Conservation (phyloP, 1,284 basidiomycete species). For the Cutaneotrichosporon sp. region DNA sequence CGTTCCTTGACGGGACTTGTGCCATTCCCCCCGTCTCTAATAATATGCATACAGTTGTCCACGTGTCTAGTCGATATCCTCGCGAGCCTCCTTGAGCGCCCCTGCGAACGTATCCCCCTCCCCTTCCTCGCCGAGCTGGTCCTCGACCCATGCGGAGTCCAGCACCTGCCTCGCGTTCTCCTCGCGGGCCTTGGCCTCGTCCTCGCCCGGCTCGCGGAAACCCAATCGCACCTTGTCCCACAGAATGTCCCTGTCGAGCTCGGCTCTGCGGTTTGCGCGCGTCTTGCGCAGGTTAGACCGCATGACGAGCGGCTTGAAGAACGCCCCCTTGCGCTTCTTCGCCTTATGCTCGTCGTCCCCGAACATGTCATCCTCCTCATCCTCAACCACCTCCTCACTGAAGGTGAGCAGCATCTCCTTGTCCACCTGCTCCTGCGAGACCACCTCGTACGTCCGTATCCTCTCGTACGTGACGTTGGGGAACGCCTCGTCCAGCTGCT, state of each 20-base stretch:
- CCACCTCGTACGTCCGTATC: conserved; percentile 44
- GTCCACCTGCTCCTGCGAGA: conserved; percentile 18
- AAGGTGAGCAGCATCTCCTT: conserved; percentile 78
- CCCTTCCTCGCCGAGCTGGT: conserved; percentile 10
- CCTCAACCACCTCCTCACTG: conserved; percentile 51
- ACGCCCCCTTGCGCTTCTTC: conserved; percentile 61
- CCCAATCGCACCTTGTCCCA: conserved; percentile 41
- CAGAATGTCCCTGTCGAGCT: conserved; percentile 20
- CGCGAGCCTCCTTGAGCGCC: not conserved
- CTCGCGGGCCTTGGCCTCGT: conserved; percentile 22
- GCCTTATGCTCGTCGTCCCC: conserved; percentile 17
- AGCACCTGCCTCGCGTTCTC: conserved; percentile 12
- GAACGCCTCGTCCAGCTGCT: conserved; percentile 29
- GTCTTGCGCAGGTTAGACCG: conserved; percentile 83
- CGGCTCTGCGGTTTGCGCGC: conserved; percentile 45
- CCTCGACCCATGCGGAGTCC: conserved; percentile 37
- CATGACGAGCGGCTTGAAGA: conserved; percentile 79
- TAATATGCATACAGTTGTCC: too few relatives aligned
- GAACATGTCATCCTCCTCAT: conserved; percentile 18
- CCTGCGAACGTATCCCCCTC: not conserved
- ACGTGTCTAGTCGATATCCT: not conserved
- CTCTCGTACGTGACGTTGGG: conserved; percentile 35
- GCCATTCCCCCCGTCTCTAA: too few relatives aligned
- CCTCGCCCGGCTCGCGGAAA: conserved; percentile 24
- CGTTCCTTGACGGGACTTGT: not conserved